phyloP scores from a whole-genome alignment of 768 basidiomycete genomes.

The Zangia roseola region DNA sequence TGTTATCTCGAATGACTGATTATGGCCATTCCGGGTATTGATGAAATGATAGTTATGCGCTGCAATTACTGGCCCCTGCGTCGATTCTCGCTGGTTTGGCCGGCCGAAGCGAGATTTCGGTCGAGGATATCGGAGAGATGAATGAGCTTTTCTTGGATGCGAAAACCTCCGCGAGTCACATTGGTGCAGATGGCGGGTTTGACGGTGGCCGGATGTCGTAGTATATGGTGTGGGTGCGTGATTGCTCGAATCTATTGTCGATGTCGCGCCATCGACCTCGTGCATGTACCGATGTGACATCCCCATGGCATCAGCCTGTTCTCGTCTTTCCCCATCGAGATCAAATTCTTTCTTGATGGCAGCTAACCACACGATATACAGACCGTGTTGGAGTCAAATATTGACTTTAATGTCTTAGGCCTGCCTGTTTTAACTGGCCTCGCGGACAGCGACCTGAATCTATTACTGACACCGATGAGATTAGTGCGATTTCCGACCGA shows the following conservation, averaged over 20 bases:
- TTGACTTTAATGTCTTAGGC: slow-evolving; percentile 12
- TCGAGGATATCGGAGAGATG: slow-evolving; percentile 93
- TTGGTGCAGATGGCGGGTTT: slow-evolving; percentile 40
- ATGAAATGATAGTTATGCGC: slow-evolving; percentile 62
- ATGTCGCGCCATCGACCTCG: slow-evolving; percentile 6
- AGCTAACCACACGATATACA: slow-evolving; percentile 1
- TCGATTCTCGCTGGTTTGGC: slow-evolving; percentile 78
- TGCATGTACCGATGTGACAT: slow-evolving; percentile 5
- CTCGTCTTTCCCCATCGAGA: not conserved
- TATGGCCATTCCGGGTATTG: slow-evolving; percentile 8
- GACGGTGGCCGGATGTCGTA: slow-evolving; percentile 32
- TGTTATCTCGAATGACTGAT: slow-evolving; percentile 19
- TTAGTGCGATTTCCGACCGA: not conserved
- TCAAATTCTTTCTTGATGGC: not conserved
- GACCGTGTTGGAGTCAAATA: slow-evolving; percentile 1
- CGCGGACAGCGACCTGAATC: slow-evolving; percentile 3
- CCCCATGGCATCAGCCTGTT: not conserved
- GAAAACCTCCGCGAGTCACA: slow-evolving; percentile 68
- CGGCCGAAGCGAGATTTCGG: slow-evolving; percentile 77
- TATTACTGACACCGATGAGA: slow-evolving; percentile 2
- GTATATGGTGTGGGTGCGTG: slow-evolving; percentile 13
- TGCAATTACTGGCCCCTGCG: slow-evolving; percentile 89
- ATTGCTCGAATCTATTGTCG: not conserved
- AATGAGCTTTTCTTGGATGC: slow-evolving; percentile 94
- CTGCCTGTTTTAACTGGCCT: slow-evolving; percentile 4